Evolutionary conservation across 2,329 filamentous ascomycete genomes (phyloP).

Genomic region (Cladosporium cucumerinum): DNA sequence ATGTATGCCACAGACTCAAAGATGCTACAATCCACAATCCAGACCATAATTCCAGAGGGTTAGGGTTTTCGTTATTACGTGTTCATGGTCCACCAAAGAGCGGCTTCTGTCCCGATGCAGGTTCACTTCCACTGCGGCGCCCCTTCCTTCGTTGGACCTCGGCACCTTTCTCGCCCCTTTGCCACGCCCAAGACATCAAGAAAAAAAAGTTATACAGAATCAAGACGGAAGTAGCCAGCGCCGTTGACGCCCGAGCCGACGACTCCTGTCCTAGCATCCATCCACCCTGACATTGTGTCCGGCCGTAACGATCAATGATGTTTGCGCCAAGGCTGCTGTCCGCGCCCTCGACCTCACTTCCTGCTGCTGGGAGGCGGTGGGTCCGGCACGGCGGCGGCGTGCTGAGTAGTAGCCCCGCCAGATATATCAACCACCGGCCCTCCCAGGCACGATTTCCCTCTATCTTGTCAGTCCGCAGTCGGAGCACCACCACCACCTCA

Average conservation of each 20-base stretch:
- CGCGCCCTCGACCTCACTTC: constrained; percentile 15
- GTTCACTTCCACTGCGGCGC: background rate
- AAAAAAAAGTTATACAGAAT: constrained; percentile 3
- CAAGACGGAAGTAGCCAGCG: constrained; percentile 3
- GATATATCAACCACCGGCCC: constrained; percentile 12
- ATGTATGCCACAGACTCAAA: background rate
- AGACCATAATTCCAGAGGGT: background rate
- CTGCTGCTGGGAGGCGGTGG: constrained; percentile 4
- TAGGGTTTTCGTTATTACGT: background rate
- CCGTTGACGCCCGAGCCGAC: background rate
- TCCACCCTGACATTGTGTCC: background rate
- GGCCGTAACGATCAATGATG: constrained; percentile 14
- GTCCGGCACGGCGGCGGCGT: constrained; percentile 5
- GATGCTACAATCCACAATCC: background rate
- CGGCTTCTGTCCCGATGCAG: background rate
- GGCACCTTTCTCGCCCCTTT: background rate
- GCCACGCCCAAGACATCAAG: background rate
- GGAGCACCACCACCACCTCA: constrained; percentile 6
- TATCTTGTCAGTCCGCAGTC: constrained; percentile 14
- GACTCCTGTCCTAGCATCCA: constrained; percentile 3
- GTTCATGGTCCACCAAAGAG: background rate
- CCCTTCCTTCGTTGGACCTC: constrained; percentile 3
- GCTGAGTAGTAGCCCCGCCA: constrained; percentile 4
- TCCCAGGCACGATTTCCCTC: constrained; percentile 1
- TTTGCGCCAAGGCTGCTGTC: constrained; percentile 12